A percentile compares a stretch with the other conserved stretches of the same genome.
phyloP scores from a whole-genome alignment of 2,329 filamentous ascomycete genomes.

The Chaetomiaceae sp. region DNA sequence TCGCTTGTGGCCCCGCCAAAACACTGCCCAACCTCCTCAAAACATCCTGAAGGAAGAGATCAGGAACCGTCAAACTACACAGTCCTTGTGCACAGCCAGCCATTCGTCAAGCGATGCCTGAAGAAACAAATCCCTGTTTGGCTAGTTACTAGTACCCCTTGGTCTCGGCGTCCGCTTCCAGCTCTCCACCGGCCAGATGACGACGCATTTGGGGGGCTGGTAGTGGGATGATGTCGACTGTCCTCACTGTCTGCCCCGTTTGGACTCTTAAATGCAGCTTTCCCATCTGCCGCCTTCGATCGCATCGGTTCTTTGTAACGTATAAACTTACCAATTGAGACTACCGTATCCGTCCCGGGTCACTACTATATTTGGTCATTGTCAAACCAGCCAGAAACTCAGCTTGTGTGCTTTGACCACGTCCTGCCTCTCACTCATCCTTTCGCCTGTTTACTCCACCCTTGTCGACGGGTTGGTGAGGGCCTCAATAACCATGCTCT shows the following conservation, averaged over 20 bases:
- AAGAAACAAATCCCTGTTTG: slow-evolving; percentile 3
- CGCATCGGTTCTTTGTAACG: neutral
- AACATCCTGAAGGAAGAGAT: too few species aligned
- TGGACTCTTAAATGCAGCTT: neutral
- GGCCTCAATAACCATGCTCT: slow-evolving; percentile 19
- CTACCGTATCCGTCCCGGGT: neutral
- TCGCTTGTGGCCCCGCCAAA: neutral
- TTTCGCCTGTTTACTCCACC: too few species aligned
- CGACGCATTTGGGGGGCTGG: slow-evolving; percentile 6
- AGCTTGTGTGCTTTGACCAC: too few species aligned
- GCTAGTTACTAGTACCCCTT: slow-evolving; percentile 2
- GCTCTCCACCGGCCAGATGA: slow-evolving; percentile 6
- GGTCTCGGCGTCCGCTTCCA: neutral
- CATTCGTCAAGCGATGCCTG: neutral
- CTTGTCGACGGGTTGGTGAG: neutral
- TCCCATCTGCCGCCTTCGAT: neutral
- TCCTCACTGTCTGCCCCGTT: neutral
- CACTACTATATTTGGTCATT: neutral
- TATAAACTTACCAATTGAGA: neutral
- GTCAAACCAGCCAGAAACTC: too few species aligned
- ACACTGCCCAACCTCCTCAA: neutral
- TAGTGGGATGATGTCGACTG: slow-evolving; percentile 10
- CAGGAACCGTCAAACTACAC: neutral
- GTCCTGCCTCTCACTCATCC: too few species aligned
- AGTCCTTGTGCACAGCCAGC: too few species aligned